These are phyloP conservation scores for Prinsepia uniflora DNA, from an alignment of 306 rosid genomes.

Conservation along the genomic window DNA sequence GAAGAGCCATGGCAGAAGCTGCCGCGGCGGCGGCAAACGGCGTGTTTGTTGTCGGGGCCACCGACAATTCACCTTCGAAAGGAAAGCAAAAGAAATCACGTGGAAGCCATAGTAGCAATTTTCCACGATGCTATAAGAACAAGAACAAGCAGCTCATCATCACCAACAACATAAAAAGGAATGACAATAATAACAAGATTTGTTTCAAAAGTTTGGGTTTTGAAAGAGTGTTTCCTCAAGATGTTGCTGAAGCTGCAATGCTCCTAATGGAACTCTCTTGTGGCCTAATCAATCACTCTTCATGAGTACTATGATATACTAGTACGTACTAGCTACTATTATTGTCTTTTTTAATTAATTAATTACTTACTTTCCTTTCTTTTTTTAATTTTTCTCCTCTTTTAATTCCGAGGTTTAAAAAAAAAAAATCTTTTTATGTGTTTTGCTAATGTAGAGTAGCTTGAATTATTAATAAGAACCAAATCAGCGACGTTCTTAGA, in stretches of 20 bases:
- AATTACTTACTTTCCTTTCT: background rate
- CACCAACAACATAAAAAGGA: background rate
- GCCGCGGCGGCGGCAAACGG: conserved; percentile 27
- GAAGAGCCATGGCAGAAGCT: conserved; percentile 71
- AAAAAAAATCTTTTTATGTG: too few relatives aligned
- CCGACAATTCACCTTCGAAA: conserved; percentile 11
- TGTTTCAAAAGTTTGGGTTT: conserved; percentile 26
- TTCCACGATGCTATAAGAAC: conserved; percentile 27
- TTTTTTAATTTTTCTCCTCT: background rate
- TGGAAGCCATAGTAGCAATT: conserved; percentile 8
- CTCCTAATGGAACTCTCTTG: conserved; percentile 66
- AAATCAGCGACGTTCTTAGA: background rate
- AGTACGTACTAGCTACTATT: too few relatives aligned
- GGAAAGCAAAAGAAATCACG: conserved; percentile 49
- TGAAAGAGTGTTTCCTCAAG: conserved; percentile 44
- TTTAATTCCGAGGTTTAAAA: too few relatives aligned
- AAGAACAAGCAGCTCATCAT: conserved; percentile 31
- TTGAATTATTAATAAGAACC: background rate
- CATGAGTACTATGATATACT: too few relatives aligned
- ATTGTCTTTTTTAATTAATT: too few relatives aligned
- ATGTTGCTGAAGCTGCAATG: conserved; percentile 70
- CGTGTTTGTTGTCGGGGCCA: conserved; percentile 11
- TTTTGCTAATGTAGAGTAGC: background rate
- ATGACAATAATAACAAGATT: conserved; percentile 9
- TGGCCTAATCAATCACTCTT: conserved; percentile 37